phyloP scores from a whole-genome alignment of 805 yeast genomes.

The Wickerhamiella kazuoi region DNA sequence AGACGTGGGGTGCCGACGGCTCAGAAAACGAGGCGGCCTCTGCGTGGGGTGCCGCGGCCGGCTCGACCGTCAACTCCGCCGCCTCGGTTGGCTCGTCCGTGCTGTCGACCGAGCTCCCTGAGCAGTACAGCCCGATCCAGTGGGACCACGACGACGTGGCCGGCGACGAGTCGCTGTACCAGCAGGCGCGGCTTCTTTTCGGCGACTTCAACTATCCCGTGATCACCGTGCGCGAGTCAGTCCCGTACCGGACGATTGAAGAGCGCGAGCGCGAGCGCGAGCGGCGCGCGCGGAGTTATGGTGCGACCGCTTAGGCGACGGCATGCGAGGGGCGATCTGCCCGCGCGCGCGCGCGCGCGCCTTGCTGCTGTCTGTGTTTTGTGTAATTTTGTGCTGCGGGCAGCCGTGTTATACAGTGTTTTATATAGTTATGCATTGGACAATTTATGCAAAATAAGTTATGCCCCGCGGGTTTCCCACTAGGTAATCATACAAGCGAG shows the following conservation, averaged over 20 bases:
- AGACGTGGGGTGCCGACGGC: neutral
- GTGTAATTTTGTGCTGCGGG: no score
- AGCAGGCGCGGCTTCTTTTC: slow-evolving; percentile 19
- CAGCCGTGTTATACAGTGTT: no score
- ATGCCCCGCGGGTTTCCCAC: no score
- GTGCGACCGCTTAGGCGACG: no score
- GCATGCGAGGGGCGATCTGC: no score
- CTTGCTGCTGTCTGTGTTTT: neutral
- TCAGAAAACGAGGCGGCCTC: neutral
- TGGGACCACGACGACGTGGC: slow-evolving; percentile 11
- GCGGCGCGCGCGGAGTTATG: no score
- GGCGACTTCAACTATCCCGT: slow-evolving; percentile 30
- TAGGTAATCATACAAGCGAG: no score
- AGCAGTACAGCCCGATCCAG: neutral
- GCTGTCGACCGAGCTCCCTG: no score
- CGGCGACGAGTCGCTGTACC: slow-evolving; percentile 21
- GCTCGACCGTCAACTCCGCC: neutral
- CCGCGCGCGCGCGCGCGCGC: neutral
- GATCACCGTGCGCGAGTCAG: slow-evolving; percentile 19
- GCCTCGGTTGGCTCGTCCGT: neutral
- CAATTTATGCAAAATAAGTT: neutral
- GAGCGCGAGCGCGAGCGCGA: slow-evolving; percentile 8
- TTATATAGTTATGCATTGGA: slow-evolving; percentile 1
- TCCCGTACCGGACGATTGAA: slow-evolving; percentile 11
- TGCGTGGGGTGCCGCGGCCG: neutral